Percentiles rank a stretch among this genome's conserved stretches.
These are phyloP conservation scores for Quercus agrifolia DNA, from an alignment of 306 rosid species.

Conservation along the genomic window DNA sequence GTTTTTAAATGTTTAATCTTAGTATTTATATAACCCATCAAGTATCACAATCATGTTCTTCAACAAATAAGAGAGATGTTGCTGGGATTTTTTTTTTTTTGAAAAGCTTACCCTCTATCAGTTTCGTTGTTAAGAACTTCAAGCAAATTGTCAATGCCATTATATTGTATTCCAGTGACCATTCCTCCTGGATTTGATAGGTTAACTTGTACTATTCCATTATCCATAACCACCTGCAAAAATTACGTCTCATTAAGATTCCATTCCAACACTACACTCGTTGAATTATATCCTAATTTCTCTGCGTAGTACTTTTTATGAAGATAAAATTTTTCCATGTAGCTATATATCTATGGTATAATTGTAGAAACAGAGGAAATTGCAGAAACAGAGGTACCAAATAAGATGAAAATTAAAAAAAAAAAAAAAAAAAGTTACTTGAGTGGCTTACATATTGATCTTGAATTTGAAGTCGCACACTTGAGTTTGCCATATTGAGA, in stretches of 20 bases:
- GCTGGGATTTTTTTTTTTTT: too few relatives aligned
- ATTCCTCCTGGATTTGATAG: slow-evolving; percentile 81
- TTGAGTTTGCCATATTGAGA: slow-evolving; percentile 26
- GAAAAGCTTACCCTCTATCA: slow-evolving; percentile 64
- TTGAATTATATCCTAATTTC: too few relatives aligned
- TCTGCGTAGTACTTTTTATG: too few relatives aligned
- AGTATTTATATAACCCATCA: neutral
- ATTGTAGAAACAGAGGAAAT: neutral
- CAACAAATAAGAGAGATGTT: neutral
- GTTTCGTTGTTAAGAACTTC: slow-evolving; percentile 72
- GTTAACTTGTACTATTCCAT: slow-evolving; percentile 84
- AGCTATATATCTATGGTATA: neutral
- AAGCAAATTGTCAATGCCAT: slow-evolving; percentile 78
- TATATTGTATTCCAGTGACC: slow-evolving; percentile 70
- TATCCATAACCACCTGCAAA: slow-evolving; percentile 88
- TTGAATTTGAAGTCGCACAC: slow-evolving; percentile 44
- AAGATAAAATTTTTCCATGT: neutral
- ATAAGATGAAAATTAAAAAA: too few relatives aligned
- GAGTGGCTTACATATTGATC: slow-evolving; percentile 38
- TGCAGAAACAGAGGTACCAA: neutral
- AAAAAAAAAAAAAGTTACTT: neutral
- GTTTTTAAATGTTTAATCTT: too few relatives aligned
- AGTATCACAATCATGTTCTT: neutral
- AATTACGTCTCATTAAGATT: neutral
- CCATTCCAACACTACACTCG: neutral